Percentiles rank a stretch among this genome's conserved stretches.
Evolutionary conservation across 345 rosid species (phyloP).

Genomic region (Physaria fendleri): DNA sequence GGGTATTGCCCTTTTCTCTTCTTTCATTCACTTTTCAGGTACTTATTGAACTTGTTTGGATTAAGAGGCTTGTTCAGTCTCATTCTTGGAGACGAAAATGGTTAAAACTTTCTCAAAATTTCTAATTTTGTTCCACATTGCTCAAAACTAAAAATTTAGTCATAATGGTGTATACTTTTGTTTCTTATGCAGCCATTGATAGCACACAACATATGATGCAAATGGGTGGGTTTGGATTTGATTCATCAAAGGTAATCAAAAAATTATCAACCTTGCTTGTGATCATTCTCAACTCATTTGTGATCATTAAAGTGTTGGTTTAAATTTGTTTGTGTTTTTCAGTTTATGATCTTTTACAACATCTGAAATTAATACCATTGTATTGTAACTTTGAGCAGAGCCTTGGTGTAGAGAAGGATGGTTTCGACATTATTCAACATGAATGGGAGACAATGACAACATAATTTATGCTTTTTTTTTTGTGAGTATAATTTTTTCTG

Average conservation of each 20-base stretch:
- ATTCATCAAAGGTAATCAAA: constrained; percentile 64
- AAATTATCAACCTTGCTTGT: neutral
- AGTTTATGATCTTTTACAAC: no score
- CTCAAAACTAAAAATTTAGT: no score
- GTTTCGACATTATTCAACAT: constrained; percentile 65
- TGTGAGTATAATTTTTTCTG: no score
- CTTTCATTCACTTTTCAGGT: constrained; percentile 43
- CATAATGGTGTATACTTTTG: constrained; percentile 4
- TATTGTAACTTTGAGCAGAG: constrained; percentile 38
- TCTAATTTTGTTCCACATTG: no score
- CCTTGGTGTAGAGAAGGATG: constrained; percentile 77
- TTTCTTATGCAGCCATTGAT: constrained; percentile 59
- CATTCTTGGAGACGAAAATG: constrained; percentile 97
- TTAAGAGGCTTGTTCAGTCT: constrained; percentile 93
- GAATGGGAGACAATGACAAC: no score
- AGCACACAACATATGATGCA: constrained; percentile 98
- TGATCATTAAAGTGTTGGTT: no score
- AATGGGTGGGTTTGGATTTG: constrained; percentile 96
- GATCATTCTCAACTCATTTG: no score
- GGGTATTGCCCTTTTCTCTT: no score
- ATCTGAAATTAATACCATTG: no score
- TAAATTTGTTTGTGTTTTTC: no score
- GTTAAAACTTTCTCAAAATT: constrained; percentile 31
- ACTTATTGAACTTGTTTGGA: constrained; percentile 94
- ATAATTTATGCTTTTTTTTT: no score